These are phyloP conservation scores for Phytophthora hybrid DNA, from an alignment of 352 stramenopile species.

Conservation along the genomic window DNA sequence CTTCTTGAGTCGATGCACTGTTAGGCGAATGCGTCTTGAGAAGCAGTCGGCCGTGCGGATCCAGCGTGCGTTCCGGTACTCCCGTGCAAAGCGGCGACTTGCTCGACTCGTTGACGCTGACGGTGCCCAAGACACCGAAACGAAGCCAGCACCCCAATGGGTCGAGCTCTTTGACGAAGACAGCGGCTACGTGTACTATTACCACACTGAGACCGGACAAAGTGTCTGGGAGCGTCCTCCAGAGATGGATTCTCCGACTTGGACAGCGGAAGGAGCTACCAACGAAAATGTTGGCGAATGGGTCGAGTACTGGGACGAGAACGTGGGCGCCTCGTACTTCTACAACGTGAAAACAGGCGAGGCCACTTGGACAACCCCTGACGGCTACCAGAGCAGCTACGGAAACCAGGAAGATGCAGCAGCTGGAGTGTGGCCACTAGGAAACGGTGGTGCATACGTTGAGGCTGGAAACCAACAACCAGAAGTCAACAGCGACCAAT, in stretches of 20 bases:
- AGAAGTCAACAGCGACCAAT: slow-evolving; percentile 6
- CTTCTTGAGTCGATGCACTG: slow-evolving; percentile 45
- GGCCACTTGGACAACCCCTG: slow-evolving; percentile 69
- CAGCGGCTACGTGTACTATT: slow-evolving; percentile 77
- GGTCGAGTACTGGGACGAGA: slow-evolving; percentile 83
- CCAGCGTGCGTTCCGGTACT: slow-evolving; percentile 66
- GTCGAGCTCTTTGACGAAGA: slow-evolving; percentile 78
- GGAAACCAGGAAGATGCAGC: slow-evolving; percentile 28
- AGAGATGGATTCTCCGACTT: slow-evolving; percentile 29
- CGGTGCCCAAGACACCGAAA: slow-evolving; percentile 11
- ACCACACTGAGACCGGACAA: slow-evolving; percentile 58
- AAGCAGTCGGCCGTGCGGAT: slow-evolving; percentile 48
- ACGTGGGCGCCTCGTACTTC: slow-evolving; percentile 68
- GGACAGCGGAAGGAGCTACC: slow-evolving; percentile 17
- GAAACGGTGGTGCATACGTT: slow-evolving; percentile 15
- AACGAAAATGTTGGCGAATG: slow-evolving; percentile 48
- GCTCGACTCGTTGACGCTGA: slow-evolving; percentile 44
- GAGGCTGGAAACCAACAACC: slow-evolving; percentile 28
- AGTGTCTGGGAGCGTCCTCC: slow-evolving; percentile 64
- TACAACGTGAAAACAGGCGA: slow-evolving; percentile 77
- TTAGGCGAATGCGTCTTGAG: slow-evolving; percentile 33
- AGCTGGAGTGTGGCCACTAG: slow-evolving; percentile 22
- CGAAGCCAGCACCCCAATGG: slow-evolving; percentile 40
- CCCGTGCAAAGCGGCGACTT: slow-evolving; percentile 50
- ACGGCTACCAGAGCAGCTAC: slow-evolving; percentile 28